Base-by-base conservation (phyloP, 305 asterid species). In the Stenogyne calaminthoides region DNA sequence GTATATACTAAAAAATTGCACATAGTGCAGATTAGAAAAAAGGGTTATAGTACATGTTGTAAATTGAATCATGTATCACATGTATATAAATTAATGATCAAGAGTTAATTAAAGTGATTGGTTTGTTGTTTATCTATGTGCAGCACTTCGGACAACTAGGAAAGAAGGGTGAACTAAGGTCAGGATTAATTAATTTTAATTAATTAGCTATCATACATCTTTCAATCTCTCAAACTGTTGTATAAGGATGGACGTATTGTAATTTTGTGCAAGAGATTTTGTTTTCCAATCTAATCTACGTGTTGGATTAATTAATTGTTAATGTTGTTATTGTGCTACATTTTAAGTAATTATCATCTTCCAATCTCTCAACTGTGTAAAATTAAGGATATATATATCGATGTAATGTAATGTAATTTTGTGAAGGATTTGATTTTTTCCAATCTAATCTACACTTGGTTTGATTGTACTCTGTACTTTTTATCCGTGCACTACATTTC, bases 91-190 rank as follows among this genome's bases (percentile, higher is more conserved):
- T 16, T 15, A 4, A 15, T 49, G 19, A 49, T 49, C 22, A 49
- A n/a, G 22, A 7, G 4, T 4, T 49, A 16, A n/a, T n/a, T n/a
- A n/a, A n/a, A 5, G 14, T 57, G 39, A 1, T 57, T 27, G 2
- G 0, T 55, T 22, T 10, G 12, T 27, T 11, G 3, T 0, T 57
- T 56, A 9, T 64, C 65, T 60, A 44, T 56, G 51, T 49, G 51
- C 75, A 70, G 85, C 61, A 47, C 34, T 71, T 71, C 80, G 18
- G 71, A 72, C 75, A 80, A 71, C 61, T 74, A 69, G 74, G 67
- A 49, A 68, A 59, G 61, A 9, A 63, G 4, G 36, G 10, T 19
- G 44, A 49, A 62, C 44, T 37, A 37, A 65, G 79, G 72, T 66
- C 68, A 25, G 52, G 73, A 12, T 55, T 49, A 27, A 49, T 49